Percentiles rank a stretch among this genome's conserved stretches.
phyloP scores from a whole-genome alignment of 441 rosid species.

The Populus hybrid region DNA sequence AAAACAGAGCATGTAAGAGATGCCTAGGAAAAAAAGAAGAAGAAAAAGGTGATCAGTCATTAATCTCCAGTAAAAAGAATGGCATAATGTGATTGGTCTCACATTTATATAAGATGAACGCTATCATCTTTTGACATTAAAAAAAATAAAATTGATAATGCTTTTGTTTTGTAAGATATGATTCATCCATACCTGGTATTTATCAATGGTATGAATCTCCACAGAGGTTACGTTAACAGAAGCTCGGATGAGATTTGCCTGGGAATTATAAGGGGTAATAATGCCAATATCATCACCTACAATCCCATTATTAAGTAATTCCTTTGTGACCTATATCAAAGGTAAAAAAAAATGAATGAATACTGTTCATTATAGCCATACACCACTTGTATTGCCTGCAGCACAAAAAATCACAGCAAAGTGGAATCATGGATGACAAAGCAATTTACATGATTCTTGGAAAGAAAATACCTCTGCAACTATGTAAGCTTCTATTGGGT shows the following conservation, averaged over 20 bases:
- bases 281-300: slow-evolving; percentile 76
- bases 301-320: slow-evolving; percentile 58
- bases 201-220: slow-evolving; percentile 95
- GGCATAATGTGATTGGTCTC: neutral
- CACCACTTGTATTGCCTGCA: neutral
- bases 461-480: slow-evolving; percentile 57
- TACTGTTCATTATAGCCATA: neutral
- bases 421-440: neutral
- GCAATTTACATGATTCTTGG: slow-evolving; percentile 1
- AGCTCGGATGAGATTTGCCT: slow-evolving; percentile 68
- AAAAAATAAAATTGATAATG: neutral
- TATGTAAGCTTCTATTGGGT: slow-evolving; percentile 81
- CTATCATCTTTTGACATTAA: neutral
- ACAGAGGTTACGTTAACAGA: slow-evolving; percentile 42
- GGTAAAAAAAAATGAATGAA: neutral
- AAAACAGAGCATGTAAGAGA: neutral
- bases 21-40: no score
- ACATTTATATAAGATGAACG: neutral
- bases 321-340: slow-evolving; percentile 53
- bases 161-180: neutral
- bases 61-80: neutral
- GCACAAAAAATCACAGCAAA: neutral
- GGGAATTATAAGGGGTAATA: slow-evolving; percentile 95
- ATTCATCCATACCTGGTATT: slow-evolving; percentile 74
- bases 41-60: neutral